phyloP scores from a whole-genome alignment of 352 stramenopile species.

The Phytophthora quininea region DNA sequence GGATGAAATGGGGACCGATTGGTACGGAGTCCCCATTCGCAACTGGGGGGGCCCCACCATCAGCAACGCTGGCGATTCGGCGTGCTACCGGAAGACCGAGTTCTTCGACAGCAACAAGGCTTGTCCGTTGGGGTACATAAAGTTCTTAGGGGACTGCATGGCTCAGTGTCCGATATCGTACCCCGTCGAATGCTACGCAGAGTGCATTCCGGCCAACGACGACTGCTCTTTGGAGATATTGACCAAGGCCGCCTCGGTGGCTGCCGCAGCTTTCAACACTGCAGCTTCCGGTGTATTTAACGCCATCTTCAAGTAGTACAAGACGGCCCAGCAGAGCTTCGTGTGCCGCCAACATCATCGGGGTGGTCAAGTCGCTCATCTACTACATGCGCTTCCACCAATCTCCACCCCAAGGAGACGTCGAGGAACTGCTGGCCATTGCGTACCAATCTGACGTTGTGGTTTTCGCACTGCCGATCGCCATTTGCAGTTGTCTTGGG shows the following conservation, averaged over 20 bases:
- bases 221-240: conserved; percentile 47
- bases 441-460: conserved; percentile 1
- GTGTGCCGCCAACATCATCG: conserved; percentile 13
- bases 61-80: conserved; percentile 14
- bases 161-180: conserved; percentile 47
- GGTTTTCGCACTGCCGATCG: conserved; percentile 6
- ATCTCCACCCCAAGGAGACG: conserved; percentile 7
- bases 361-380: conserved; percentile 13
- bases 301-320: conserved; percentile 13
- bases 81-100: conserved; percentile 21
- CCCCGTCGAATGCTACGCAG: conserved; percentile 48
- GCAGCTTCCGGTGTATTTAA: conserved; percentile 39
- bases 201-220: conserved; percentile 55
- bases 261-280: conserved; percentile 28
- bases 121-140: conserved; percentile 13
- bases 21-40: conserved; percentile 16
- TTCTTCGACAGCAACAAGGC: conserved; percentile 5
- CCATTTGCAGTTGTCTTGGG: conserved; percentile 13
- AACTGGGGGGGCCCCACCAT: conserved; percentile 23
- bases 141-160: conserved; percentile 8
- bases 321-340: conserved; percentile 13
- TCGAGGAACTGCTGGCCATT: not conserved
- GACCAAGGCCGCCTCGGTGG: conserved; percentile 32
- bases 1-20: conserved; percentile 11
- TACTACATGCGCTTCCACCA: conserved; percentile 13